Conservation (phyloP, 192 early-diverging fungal genomes). For the Jimgerdemannia lactiflua region DNA sequence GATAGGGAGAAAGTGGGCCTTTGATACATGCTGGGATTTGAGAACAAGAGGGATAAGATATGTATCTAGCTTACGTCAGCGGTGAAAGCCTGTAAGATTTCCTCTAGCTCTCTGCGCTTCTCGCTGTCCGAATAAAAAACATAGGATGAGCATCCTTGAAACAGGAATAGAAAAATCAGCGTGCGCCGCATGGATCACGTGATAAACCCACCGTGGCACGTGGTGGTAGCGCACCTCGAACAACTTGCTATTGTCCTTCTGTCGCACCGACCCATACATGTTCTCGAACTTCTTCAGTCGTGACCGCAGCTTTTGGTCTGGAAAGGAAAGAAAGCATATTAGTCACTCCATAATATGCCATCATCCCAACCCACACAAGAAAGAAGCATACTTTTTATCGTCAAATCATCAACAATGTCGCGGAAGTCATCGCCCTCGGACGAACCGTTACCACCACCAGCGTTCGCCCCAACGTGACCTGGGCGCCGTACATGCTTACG, state of each 20-base stretch:
- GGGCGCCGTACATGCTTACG: not conserved
- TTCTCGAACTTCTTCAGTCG: not conserved
- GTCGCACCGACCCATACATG: not conserved
- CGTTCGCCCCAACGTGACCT: not conserved
- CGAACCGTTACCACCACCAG: not conserved
- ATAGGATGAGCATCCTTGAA: not conserved
- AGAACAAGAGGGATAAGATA: not conserved
- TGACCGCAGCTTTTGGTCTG: not conserved
- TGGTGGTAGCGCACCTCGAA: not conserved
- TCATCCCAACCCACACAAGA: not conserved
- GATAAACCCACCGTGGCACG: not conserved
- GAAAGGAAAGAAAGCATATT: not conserved
- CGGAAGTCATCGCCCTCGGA: not conserved
- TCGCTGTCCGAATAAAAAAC: not conserved
- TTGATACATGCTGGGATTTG: not conserved
- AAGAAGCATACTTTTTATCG: not conserved
- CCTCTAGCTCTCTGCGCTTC: not conserved
- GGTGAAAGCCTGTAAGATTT: not conserved
- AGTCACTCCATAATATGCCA: not conserved
- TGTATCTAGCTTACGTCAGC: not conserved
- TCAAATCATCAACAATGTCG: slow-evolving; percentile 3
- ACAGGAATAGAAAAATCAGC: no score
- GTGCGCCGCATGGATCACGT: no score
- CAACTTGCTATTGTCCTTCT: not conserved
- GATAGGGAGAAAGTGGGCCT: not conserved